Percentiles rank a stretch among this genome's conserved stretches.
phyloP scores from a whole-genome alignment of 345 rosid species.

The Dipteronia sinensis region DNA sequence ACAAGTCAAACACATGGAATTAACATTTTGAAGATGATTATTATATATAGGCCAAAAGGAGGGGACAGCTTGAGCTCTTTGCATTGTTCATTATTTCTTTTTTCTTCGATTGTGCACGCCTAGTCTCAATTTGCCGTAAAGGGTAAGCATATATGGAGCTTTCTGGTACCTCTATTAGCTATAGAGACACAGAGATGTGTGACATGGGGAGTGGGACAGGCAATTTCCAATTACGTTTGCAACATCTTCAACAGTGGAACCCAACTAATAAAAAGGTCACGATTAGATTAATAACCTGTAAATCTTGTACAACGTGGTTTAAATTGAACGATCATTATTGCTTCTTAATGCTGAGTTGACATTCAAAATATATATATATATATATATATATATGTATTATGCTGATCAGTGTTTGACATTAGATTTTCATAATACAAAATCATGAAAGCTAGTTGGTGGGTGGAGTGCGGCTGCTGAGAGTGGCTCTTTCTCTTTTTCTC shows the following conservation, averaged over 20 bases:
- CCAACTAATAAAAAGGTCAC: background rate
- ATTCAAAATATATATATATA: too few relatives aligned
- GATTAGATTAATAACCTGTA: background rate
- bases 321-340: too few relatives aligned
- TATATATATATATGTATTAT: too few relatives aligned
- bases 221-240: background rate
- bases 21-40: background rate
- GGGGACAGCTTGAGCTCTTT: background rate
- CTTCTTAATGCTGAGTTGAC: too few relatives aligned
- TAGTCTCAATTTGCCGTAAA: background rate
- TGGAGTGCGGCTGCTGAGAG: too few relatives aligned
- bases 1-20: background rate
- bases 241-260: background rate
- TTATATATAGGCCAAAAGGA: slow-evolving; percentile 14
- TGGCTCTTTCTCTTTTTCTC: background rate
- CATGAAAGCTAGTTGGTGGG: background rate
- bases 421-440: too few relatives aligned
- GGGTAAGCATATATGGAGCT: slow-evolving; percentile 4
- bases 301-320: background rate
- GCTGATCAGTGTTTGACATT: background rate
- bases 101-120: slow-evolving; percentile 10
- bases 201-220: background rate
- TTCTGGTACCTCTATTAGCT: background rate
- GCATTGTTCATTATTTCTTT: background rate
- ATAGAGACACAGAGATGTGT: background rate